phyloP scores from a whole-genome alignment of 2,329 filamentous ascomycete genomes.

The Clarireedia paspali region DNA sequence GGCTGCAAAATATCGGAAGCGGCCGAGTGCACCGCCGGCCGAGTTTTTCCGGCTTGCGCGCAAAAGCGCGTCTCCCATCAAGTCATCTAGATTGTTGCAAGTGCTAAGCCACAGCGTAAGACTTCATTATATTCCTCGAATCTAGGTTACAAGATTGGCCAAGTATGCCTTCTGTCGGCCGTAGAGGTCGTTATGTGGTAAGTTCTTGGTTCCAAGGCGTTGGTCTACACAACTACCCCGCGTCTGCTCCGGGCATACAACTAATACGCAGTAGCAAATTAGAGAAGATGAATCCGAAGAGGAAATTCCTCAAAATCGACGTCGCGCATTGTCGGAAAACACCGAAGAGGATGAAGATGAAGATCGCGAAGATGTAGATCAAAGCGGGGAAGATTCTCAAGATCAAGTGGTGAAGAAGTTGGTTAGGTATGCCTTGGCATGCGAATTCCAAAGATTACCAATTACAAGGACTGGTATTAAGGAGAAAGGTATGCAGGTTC shows the following conservation, averaged over 20 bases:
- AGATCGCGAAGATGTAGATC: conserved; percentile 20
- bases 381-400: conserved; percentile 17
- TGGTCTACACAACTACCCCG: neutral
- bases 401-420: conserved; percentile 55
- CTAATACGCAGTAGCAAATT: conserved; percentile 14
- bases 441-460: conserved; percentile 53
- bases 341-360: conserved; percentile 20
- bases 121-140: neutral
- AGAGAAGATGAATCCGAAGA: conserved; percentile 25
- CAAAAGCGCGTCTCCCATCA: neutral
- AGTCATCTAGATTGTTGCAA: too few species aligned
- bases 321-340: conserved; percentile 19
- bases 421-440: conserved; percentile 60
- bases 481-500: conserved; percentile 45
- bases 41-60: neutral
- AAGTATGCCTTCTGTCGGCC: neutral
- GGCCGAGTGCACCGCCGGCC: neutral
- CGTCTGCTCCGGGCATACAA: neutral
- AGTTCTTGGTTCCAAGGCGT: neutral
- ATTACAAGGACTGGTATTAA: conserved; percentile 56
- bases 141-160: neutral
- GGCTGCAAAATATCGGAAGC: neutral
- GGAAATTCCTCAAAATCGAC: conserved; percentile 14
- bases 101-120: neutral
- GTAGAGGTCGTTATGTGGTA: neutral